A percentile compares a stretch with the other conserved stretches of the same genome.
Evolutionary conservation across 768 basidiomycete genomes (phyloP).

Genomic region (Trametes meyenii): DNA sequence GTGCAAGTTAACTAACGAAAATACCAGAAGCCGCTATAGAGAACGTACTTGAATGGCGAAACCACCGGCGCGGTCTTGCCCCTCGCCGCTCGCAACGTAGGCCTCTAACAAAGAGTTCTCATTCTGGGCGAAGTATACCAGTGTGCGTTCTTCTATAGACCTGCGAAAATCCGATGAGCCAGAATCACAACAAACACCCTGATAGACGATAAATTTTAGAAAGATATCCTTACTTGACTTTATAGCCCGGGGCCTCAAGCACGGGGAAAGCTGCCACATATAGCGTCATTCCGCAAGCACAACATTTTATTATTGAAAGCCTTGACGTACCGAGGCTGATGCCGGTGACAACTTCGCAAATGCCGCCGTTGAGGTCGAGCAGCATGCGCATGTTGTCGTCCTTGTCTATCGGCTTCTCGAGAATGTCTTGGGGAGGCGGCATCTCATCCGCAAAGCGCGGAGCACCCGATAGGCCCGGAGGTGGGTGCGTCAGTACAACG

Average conservation of each 20-base stretch:
- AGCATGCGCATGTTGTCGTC: constrained; percentile 88
- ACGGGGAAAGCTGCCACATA: constrained; percentile 66
- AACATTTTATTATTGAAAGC: background rate
- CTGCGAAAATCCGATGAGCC: constrained; percentile 39
- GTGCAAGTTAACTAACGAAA: background rate
- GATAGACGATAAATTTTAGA: background rate
- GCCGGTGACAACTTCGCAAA: constrained; percentile 93
- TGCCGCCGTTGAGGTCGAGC: constrained; percentile 79
- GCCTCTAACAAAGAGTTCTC: constrained; percentile 61
- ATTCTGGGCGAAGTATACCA: constrained; percentile 78
- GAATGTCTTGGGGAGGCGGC: constrained; percentile 62
- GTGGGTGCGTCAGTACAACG: constrained; percentile 82
- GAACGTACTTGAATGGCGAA: constrained; percentile 84
- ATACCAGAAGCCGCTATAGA: background rate
- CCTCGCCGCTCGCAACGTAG: constrained; percentile 86
- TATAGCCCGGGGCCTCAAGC: constrained; percentile 75
- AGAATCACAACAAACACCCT: background rate
- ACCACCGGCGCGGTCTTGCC: constrained; percentile 87
- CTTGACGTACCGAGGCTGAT: constrained; percentile 66
- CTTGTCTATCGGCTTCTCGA: constrained; percentile 86
- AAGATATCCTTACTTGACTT: constrained; percentile 54
- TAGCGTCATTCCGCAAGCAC: background rate
- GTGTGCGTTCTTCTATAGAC: constrained; percentile 79
- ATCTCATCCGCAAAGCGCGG: constrained; percentile 55
- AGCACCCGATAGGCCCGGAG: constrained; percentile 58